These are phyloP conservation scores for Uromyces viciae-fabae DNA, from an alignment of 1,284 basidiomycete genomes.

Conservation along the genomic window DNA sequence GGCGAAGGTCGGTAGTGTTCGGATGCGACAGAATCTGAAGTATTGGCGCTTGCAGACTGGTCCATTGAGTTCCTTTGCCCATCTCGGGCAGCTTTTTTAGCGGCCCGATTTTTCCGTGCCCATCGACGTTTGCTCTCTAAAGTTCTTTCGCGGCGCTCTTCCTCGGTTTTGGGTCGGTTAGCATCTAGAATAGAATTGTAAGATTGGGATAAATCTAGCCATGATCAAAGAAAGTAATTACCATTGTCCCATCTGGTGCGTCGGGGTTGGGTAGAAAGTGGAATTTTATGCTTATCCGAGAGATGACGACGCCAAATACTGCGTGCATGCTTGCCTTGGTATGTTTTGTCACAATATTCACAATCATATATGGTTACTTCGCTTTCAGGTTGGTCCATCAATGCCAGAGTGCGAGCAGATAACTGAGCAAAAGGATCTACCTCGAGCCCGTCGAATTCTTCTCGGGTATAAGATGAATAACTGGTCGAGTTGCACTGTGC, in stretches of 20 bases:
- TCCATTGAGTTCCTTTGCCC: conserved; percentile 21
- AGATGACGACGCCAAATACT: conserved; percentile 61
- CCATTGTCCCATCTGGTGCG: conserved; percentile 61
- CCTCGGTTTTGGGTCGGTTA: conserved; percentile 59
- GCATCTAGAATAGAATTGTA: conserved; percentile 53
- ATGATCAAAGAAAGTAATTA: conserved; percentile 49
- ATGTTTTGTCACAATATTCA: conserved; percentile 58
- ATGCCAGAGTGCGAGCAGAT: conserved; percentile 35
- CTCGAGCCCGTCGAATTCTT: conserved; percentile 13
- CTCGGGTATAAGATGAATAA: neutral
- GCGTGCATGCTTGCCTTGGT: conserved; percentile 60
- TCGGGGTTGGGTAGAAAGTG: conserved; percentile 58
- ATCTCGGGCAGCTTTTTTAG: conserved; percentile 35
- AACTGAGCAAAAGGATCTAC: conserved; percentile 31
- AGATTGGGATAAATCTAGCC: neutral
- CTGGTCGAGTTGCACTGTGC: neutral
- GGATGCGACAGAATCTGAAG: neutral
- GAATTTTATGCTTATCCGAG: conserved; percentile 62
- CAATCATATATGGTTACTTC: conserved; percentile 53
- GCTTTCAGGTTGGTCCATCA: conserved; percentile 46
- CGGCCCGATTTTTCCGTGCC: conserved; percentile 59
- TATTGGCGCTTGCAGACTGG: neutral
- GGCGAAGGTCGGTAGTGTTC: neutral
- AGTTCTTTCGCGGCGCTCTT: conserved; percentile 59
- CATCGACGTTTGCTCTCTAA: conserved; percentile 60